Conservation (phyloP, 768 basidiomycete species). For the Phaeolepiota aurea region DNA sequence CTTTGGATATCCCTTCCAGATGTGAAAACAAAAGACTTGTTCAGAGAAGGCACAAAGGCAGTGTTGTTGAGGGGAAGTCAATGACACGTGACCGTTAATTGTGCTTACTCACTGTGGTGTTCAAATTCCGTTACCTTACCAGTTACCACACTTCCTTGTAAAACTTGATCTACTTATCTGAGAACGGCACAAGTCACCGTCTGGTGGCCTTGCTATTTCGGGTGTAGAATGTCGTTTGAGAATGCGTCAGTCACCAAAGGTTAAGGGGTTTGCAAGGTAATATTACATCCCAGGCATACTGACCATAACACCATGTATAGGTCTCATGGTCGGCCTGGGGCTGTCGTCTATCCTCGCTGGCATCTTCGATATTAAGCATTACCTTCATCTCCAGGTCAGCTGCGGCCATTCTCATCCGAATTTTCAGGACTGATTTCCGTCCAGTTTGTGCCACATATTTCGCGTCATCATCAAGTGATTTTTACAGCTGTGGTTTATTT, state of each 20-base stretch:
- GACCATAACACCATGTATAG: conserved; percentile 25
- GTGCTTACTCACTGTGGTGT: no score
- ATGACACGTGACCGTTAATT: no score
- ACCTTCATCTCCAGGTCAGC: conserved; percentile 74
- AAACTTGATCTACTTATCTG: no score
- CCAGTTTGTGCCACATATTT: conserved; percentile 82
- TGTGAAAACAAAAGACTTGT: no score
- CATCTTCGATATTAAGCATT: conserved; percentile 82
- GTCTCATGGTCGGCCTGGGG: conserved; percentile 67
- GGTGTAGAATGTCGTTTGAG: conserved; percentile 87
- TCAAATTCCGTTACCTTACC: no score
- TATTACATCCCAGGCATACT: not conserved
- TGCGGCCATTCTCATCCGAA: not conserved
- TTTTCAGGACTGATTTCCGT: not conserved
- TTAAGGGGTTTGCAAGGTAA: conserved; percentile 14
- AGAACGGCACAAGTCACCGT: no score
- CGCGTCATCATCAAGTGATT: conserved; percentile 79
- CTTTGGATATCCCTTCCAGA: no score
- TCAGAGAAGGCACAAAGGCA: no score
- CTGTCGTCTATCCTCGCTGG: conserved; percentile 67
- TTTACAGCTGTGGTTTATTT: no score
- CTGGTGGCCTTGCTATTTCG: no score
- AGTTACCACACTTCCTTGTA: no score
- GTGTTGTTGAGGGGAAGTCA: no score
- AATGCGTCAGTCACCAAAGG: conserved; percentile 83